These are phyloP conservation scores for Ustilago loliicola DNA, from an alignment of 1,284 basidiomycete genomes.

Conservation along the genomic window DNA sequence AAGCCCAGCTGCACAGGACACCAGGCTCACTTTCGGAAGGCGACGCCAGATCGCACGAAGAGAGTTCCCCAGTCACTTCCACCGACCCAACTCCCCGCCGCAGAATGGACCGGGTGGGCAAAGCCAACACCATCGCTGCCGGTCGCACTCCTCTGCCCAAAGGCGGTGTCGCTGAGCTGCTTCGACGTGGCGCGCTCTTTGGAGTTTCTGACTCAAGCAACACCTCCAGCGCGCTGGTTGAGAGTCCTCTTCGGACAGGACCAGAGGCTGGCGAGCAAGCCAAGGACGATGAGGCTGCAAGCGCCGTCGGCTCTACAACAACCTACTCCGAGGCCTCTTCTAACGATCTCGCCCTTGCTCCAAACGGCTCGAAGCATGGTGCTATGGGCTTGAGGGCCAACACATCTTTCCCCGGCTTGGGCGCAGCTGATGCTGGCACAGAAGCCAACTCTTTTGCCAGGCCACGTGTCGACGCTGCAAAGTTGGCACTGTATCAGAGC, in stretches of 20 bases:
- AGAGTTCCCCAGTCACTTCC: slow-evolving; percentile 24
- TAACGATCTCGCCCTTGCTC: slow-evolving; percentile 42
- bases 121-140: slow-evolving; percentile 49
- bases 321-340: slow-evolving; percentile 48
- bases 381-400: slow-evolving; percentile 48
- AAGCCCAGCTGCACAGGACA: slow-evolving; percentile 35
- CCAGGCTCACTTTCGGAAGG: slow-evolving; percentile 37
- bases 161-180: slow-evolving; percentile 44
- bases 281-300: slow-evolving; percentile 41
- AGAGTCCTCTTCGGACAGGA: slow-evolving; percentile 29
- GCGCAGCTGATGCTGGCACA: slow-evolving; percentile 49
- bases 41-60: slow-evolving; percentile 17
- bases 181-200: slow-evolving; percentile 47
- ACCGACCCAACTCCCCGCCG: slow-evolving; percentile 30
- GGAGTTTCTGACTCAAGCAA: slow-evolving; percentile 38
- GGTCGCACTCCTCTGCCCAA: slow-evolving; percentile 51
- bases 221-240: slow-evolving; percentile 23
- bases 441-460: slow-evolving; percentile 48
- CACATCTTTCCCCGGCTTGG: slow-evolving; percentile 52
- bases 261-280: slow-evolving; percentile 10
- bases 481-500: slow-evolving; percentile 51
- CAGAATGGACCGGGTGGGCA: slow-evolving; percentile 52
- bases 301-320: slow-evolving; percentile 33
- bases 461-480: slow-evolving; percentile 47
- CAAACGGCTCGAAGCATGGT: slow-evolving; percentile 42